A percentile compares a stretch with the other conserved stretches of the same genome.
phyloP scores from a whole-genome alignment of 2,329 filamentous ascomycete species.

The Thielaviopsis populi region DNA sequence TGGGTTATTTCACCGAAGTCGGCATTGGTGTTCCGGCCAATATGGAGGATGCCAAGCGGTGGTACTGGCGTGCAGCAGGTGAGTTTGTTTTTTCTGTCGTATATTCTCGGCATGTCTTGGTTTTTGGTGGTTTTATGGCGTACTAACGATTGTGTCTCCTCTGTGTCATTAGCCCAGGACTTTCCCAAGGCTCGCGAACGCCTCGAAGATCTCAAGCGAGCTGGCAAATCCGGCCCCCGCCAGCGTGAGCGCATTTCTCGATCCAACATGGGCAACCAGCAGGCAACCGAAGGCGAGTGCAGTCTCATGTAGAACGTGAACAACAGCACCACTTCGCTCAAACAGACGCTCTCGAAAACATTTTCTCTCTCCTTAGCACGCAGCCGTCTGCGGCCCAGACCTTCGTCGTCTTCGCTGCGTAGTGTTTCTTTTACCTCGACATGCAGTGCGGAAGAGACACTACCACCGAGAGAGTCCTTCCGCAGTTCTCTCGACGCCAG shows the following conservation, averaged over 20 bases:
- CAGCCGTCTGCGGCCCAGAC: not conserved
- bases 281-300: slow-evolving; percentile 15
- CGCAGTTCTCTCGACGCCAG: not conserved
- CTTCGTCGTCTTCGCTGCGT: slow-evolving; percentile 2
- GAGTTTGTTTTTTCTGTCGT: slow-evolving; percentile 30
- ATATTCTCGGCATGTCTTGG: not conserved
- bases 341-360: not conserved
- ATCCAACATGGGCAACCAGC: slow-evolving; percentile 61
- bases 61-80: slow-evolving; percentile 97
- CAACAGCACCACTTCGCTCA: slow-evolving; percentile 9
- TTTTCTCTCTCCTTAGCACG: slow-evolving; percentile 2
- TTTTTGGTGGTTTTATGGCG: not conserved
- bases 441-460: not conserved
- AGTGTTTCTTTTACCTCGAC: not conserved
- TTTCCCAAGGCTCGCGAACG: slow-evolving; percentile 87
- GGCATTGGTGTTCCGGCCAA: slow-evolving; percentile 80
- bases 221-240: slow-evolving; percentile 56
- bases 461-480: not conserved
- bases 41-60: slow-evolving; percentile 87
- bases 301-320: slow-evolving; percentile 17
- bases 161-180: slow-evolving; percentile 55
- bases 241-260: slow-evolving; percentile 66
- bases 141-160: slow-evolving; percentile 21
- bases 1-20: slow-evolving; percentile 84
- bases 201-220: slow-evolving; percentile 77